Base-by-base conservation (phyloP, 139 green algal genomes). In the Chlorella ohadii region DNA sequence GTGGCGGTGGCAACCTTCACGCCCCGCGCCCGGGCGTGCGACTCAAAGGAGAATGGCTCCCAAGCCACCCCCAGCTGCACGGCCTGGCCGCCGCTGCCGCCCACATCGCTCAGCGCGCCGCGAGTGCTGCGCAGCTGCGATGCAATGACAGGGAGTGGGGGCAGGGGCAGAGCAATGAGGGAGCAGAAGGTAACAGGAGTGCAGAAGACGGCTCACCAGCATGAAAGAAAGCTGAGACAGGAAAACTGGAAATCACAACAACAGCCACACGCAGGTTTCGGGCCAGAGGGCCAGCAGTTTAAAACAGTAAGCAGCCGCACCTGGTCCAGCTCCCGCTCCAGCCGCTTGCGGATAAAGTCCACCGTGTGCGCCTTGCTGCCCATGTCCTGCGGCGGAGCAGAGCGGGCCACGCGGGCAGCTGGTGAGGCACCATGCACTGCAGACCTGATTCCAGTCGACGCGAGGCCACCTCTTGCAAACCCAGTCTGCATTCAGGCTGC, bases 271-370 rank as follows among this genome's bases (percentile, higher is more conserved):
- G n/a, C n/a, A n/a, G n/a, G n/a, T n/a, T n/a, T n/a, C n/a, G n/a
- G n/a, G n/a, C n/a, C n/a, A n/a, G n/a, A n/a, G n/a, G n/a, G n/a
- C n/a, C n/a, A n/a, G n/a, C n/a, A n/a, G n/a, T n/a, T n/a, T n/a
- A n/a, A n/a, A n/a, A n/a, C n/a, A n/a, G n/a, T n/a, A n/a, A n/a
- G n/a, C n/a, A n/a, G n/a, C n/a, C 38, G 20, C 70, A 86, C 72
- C 82, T 82, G 72, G 74, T 96, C 92, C 25, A 99, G 88, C 87
- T 99, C 95, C 81, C 92, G 92, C 85, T 99, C 95, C 28, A 99
- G 88, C 15, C 93, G 94, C 83, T 95, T 95, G 4, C 92, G 78
- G 2, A 98, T 92, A 72, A 98, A 99, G 1, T 98, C 95, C 28
- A 95, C 85, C 3, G 93, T 93, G 89, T 98, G 94, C 11, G 96